Evolutionary conservation across 23 red algal genomes (phyloP), one percentile per base, ranked within the genome.

Genomic region (Gracilaria caudata): DNA sequence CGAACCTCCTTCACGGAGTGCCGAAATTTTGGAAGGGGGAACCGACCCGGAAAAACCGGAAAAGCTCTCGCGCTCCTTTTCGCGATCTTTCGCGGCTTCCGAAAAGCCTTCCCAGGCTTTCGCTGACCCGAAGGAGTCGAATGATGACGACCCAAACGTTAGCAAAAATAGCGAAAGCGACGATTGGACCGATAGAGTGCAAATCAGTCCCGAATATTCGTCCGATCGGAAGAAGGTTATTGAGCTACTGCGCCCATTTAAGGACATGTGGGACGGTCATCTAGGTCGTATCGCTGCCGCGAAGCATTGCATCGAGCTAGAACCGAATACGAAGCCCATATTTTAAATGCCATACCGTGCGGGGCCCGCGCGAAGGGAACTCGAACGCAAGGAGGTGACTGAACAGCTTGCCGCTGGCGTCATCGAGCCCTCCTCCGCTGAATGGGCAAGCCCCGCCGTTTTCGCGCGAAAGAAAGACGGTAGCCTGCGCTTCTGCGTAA

Each of bases 381-480:
- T n/a, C n/a, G n/a, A n/a, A n/a, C n/a, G n/a, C n/a, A n/a, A n/a
- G n/a, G n/a, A n/a, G n/a, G n/a, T n/a, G n/a, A n/a, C n/a, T n/a
- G n/a, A 9, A 76, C 21, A n/a, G n/a, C n/a, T n/a, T n/a, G n/a
- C n/a, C n/a, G n/a, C n/a, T n/a, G 45, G 45, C 8, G 61, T 68
- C 7, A 68, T 68, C 17, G 61, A 68, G 17, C 61, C 61, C 7
- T 7, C 61, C 34, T 8, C 7, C 28, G 7, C 61, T 8, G 34
- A 68, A 10, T 68, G 61, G 61, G n/a, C n/a, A n/a, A n/a, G n/a
- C n/a, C n/a, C n/a, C n/a, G n/a, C n/a, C n/a, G n/a, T n/a, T n/a
- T n/a, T n/a, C n/a, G n/a, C n/a, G n/a, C n/a, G 43, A 45, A 35
- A 82, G 87, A 78, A 78, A 23, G 49, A 79, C 35, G 87, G 75